phyloP scores from a whole-genome alignment of 306 rosid genomes.

The Senna siamea region DNA sequence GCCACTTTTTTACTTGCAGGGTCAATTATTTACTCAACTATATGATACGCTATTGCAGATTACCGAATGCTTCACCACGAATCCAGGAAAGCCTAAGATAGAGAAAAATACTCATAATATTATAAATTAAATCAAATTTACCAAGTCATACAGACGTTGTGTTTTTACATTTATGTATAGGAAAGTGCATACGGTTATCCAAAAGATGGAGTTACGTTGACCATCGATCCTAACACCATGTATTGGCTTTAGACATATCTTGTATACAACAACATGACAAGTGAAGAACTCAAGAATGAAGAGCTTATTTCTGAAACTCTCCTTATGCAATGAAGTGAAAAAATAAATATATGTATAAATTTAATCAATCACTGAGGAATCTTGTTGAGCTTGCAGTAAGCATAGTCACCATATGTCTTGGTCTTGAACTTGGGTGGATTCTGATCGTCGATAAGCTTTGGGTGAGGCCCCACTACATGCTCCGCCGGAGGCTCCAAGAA shows the following conservation, averaged over 20 bases:
- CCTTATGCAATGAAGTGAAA: too few relatives aligned
- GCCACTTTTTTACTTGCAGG: too few relatives aligned
- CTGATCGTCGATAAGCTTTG: slow-evolving; percentile 46
- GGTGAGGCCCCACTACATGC: slow-evolving; percentile 60
- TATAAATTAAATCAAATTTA: not conserved
- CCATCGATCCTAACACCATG: too few relatives aligned
- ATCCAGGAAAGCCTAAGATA: not conserved
- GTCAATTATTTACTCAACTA: not conserved
- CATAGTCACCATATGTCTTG: slow-evolving; percentile 61
- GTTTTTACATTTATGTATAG: too few relatives aligned
- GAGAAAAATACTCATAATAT: not conserved
- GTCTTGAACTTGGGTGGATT: slow-evolving; percentile 72
- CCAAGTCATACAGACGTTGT: not conserved
- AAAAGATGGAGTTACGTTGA: not conserved
- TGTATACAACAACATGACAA: not conserved
- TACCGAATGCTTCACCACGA: not conserved
- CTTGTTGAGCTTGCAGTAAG: slow-evolving; percentile 65
- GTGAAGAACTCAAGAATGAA: too few relatives aligned
- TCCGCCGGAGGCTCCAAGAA: slow-evolving; percentile 69
- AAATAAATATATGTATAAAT: too few relatives aligned
- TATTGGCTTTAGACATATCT: not conserved
- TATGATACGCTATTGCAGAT: too few relatives aligned
- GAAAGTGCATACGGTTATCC: not conserved
- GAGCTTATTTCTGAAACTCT: too few relatives aligned
- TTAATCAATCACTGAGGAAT: slow-evolving; percentile 47